Conservation (phyloP, 345 rosid genomes). For the Cardamine chenopodiifolia region DNA sequence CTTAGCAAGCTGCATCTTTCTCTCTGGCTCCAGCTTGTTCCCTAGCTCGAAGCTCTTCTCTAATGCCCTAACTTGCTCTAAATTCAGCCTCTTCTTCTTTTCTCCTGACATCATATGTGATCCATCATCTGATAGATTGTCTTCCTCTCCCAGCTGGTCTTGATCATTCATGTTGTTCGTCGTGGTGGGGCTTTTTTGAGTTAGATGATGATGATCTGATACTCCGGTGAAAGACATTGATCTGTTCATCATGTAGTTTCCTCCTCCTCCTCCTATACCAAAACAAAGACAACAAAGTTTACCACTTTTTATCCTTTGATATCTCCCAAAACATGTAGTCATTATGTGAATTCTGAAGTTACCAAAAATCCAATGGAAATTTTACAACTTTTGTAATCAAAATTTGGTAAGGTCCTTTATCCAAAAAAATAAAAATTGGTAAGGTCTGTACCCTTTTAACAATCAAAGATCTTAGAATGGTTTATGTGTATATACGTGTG, state of each 20-base stretch:
- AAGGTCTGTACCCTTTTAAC: neutral
- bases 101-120: constrained; percentile 62
- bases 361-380: neutral
- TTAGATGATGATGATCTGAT: constrained; percentile 35
- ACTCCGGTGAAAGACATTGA: constrained; percentile 73
- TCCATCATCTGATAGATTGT: constrained; percentile 82
- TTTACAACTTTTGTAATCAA: neutral
- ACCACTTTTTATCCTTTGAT: neutral
- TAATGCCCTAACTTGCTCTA: constrained; percentile 74
- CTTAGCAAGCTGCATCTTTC: constrained; percentile 73
- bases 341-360: neutral
- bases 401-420: neutral
- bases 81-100: constrained; percentile 76
- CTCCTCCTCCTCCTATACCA: constrained; percentile 39
- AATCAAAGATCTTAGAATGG: neutral
- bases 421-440: neutral
- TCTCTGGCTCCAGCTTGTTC: constrained; percentile 79
- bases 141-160: constrained; percentile 56
- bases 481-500: neutral
- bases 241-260: constrained; percentile 74
- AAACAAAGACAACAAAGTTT: constrained; percentile 10
- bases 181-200: constrained; percentile 31
- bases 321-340: too few relatives aligned
- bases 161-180: constrained; percentile 39
- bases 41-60: constrained; percentile 78